Base-by-base conservation (phyloP, 805 yeast genomes). In the Sungouiozyma intestinalis region DNA sequence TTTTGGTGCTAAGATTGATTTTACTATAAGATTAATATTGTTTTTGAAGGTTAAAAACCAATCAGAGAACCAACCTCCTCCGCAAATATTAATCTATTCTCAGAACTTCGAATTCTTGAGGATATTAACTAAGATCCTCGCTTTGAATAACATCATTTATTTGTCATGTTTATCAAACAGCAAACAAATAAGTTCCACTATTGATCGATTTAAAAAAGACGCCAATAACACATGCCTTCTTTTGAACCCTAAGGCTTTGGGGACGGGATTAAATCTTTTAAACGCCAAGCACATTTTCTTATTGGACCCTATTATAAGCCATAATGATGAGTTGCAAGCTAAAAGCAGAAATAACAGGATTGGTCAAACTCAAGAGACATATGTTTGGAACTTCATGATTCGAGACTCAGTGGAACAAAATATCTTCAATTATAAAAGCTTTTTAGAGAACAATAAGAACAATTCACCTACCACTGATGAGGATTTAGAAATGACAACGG, bases 201-300 rank as follows among this genome's bases (percentile, higher is more conserved):
- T 66, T 18, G 76, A 76, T 19, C 60, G 63, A 27, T 86, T 86
- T 62, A 81, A 80, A 50, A 72, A 69, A 24, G 69, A 75, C 48
- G 65, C 75, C 3, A 57, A 67, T 0, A 72, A 82, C n/a, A 84
- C 96, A 0, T 90, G 97, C 59, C 80, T 90, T 54, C 62, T 92
- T 20, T 63, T 92, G 48, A 85, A 86, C 61, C 90, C 95, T 0
- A 80, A 77, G 49, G 80, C 88, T 0, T 85, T 88, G 55, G 87
- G 95, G 7, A 79, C 96, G 13, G 98, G 98, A 0, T 66, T 92
- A 48, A 92, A 95, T 7, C 67, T 92, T 42, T 78, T 87, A 7
- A 90, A 90, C 65, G 97, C 98, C 0, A 82, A 84, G 2, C 96
- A 92, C 58, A 90, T 92, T 0, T 81, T 88, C 47, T 60, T 92